Conservation (phyloP, 306 rosid species). For the Carpinus fangiana region DNA sequence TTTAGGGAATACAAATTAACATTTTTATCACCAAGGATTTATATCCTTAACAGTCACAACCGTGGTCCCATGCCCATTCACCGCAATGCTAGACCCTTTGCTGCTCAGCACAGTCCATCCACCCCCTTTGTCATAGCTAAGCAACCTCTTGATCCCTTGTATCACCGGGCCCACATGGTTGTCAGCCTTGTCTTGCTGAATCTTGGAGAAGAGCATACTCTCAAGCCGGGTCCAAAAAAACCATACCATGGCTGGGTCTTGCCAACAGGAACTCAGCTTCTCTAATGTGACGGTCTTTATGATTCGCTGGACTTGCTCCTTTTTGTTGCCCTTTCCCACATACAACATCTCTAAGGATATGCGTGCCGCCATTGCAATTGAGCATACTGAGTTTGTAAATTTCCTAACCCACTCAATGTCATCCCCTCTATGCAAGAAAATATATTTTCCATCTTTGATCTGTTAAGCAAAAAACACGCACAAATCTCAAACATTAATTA, state of each 20-base stretch:
- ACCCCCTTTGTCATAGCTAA: slow-evolving; percentile 51
- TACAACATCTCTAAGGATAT: slow-evolving; percentile 54
- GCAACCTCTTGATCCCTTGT: slow-evolving; percentile 54
- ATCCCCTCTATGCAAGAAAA: slow-evolving; percentile 56
- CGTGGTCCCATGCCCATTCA: slow-evolving; percentile 45
- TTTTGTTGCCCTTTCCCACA: slow-evolving; percentile 52
- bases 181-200: slow-evolving; percentile 43
- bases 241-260: slow-evolving; percentile 56
- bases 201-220: slow-evolving; percentile 68
- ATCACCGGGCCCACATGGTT: slow-evolving; percentile 34
- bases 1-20: no score
- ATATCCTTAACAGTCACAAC: no score
- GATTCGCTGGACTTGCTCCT: slow-evolving; percentile 42
- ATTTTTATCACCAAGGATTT: no score
- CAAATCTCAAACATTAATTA: no score
- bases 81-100: slow-evolving; percentile 40
- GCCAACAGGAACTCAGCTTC: slow-evolving; percentile 47
- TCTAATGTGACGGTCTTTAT: slow-evolving; percentile 31
- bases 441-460: slow-evolving; percentile 52
- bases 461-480: no score
- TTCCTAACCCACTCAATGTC: slow-evolving; percentile 49
- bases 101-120: slow-evolving; percentile 54
- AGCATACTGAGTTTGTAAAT: slow-evolving; percentile 47
- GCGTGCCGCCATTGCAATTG: slow-evolving; percentile 32
- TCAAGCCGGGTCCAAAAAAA: slow-evolving; percentile 67